A percentile compares a stretch with the other conserved stretches of the same genome.
Conservation (phyloP, 2,329 filamentous ascomycete genomes). For the Calonectria leucothoes region DNA sequence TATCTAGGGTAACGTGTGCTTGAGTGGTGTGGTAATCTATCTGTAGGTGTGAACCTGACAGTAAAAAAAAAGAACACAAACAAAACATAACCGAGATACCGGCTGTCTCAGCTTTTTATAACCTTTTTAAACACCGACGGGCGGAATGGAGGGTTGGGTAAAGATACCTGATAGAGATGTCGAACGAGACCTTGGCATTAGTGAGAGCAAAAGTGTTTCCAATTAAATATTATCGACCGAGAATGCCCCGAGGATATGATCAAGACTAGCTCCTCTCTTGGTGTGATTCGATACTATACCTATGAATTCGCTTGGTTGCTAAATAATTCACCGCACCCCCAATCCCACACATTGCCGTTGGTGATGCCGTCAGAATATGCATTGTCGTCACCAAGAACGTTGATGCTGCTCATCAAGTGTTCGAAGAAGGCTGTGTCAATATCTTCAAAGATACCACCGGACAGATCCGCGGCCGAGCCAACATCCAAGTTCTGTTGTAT, state of each 20-base stretch:
- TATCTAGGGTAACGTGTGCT: no score
- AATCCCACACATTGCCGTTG: background rate
- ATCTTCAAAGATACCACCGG: background rate
- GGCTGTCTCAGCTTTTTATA: no score
- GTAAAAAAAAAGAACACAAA: no score
- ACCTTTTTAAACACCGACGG: background rate
- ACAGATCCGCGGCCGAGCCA: background rate
- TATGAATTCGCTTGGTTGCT: background rate
- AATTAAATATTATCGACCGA: background rate
- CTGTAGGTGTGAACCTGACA: no score
- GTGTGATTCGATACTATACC: background rate
- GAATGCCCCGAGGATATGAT: background rate
- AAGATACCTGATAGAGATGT: background rate
- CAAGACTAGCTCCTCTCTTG: background rate
- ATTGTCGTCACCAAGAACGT: background rate
- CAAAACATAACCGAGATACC: no score
- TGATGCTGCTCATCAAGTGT: background rate
- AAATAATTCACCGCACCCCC: background rate
- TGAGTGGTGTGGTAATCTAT: no score
- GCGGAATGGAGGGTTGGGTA: background rate
- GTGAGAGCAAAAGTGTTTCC: background rate
- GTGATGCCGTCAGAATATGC: background rate
- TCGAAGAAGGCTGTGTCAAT: background rate
- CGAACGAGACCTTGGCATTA: background rate
- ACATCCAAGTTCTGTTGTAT: background rate